Evolutionary conservation across 768 basidiomycete genomes (phyloP).

Genomic region (Psilocybe cubensis): DNA sequence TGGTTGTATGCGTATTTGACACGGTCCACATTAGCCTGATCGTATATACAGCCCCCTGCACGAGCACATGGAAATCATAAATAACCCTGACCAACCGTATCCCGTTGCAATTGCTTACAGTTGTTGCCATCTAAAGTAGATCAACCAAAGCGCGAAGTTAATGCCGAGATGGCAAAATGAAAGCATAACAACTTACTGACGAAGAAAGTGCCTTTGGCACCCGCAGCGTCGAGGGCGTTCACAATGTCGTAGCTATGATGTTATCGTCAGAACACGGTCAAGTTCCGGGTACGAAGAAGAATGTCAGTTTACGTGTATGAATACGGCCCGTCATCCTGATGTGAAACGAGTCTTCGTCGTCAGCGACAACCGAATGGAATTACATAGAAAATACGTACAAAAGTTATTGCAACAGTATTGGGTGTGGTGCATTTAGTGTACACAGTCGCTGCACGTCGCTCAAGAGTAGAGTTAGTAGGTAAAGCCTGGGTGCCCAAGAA

Average conservation of each 20-base stretch:
- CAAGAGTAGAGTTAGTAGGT: conserved; percentile 10
- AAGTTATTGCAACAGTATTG: conserved; percentile 28
- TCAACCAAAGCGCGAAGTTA: too few relatives aligned
- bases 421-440: conserved; percentile 34
- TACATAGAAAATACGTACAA: conserved; percentile 15
- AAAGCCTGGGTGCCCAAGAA: conserved; percentile 6
- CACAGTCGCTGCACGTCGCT: conserved; percentile 29
- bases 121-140: conserved; percentile 37
- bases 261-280: not conserved
- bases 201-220: conserved; percentile 47
- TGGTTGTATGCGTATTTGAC: conserved; percentile 40
- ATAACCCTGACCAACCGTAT: not conserved
- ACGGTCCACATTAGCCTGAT: conserved; percentile 23
- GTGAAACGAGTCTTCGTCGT: not conserved
- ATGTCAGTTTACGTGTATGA: conserved; percentile 26
- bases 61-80: not conserved
- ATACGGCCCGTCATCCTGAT: conserved; percentile 40
- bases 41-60: conserved; percentile 42
- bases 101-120: conserved; percentile 25
- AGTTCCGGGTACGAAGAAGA: not conserved
- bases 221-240: conserved; percentile 33
- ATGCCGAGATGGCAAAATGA: not conserved
- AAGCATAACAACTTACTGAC: conserved; percentile 29
- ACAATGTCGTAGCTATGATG: conserved; percentile 31
- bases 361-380: not conserved